phyloP scores from a whole-genome alignment of 192 early-diverging fungal genomes.

The Coemansia sp. region DNA sequence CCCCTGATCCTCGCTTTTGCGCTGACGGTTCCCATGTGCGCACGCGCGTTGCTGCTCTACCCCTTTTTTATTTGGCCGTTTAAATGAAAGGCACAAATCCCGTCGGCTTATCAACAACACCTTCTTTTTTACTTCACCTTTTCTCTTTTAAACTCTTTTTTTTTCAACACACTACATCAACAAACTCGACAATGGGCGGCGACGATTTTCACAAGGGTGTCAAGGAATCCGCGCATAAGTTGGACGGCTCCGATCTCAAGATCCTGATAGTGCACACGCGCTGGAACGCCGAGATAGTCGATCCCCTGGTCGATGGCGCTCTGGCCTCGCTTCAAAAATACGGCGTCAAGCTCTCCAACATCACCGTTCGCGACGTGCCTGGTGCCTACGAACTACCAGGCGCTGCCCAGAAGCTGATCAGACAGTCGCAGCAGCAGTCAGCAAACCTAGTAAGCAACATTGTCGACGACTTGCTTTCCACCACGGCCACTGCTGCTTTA shows the following conservation, averaged over 20 bases:
- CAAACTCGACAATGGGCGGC: slow-evolving; percentile 20
- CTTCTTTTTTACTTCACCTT: background rate
- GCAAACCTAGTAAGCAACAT: slow-evolving; percentile 54
- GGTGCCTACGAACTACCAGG: slow-evolving; percentile 96
- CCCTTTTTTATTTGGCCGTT: too few species aligned
- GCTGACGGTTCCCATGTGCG: too few species aligned
- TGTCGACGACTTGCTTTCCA: slow-evolving; percentile 53
- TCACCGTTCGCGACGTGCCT: slow-evolving; percentile 74
- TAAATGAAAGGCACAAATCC: too few species aligned
- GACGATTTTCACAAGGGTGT: slow-evolving; percentile 75
- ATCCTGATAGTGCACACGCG: slow-evolving; percentile 87
- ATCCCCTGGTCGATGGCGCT: slow-evolving; percentile 74
- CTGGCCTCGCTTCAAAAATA: slow-evolving; percentile 61
- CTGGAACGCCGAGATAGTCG: slow-evolving; percentile 89
- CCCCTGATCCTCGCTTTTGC: too few species aligned
- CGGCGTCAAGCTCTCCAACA: slow-evolving; percentile 69
- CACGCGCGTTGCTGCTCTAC: too few species aligned
- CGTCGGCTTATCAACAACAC: background rate
- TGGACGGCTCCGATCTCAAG: slow-evolving; percentile 65
- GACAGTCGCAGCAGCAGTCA: slow-evolving; percentile 58
- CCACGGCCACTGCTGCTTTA: background rate
- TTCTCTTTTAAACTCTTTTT: background rate
- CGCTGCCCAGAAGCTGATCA: slow-evolving; percentile 73
- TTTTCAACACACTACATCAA: background rate
- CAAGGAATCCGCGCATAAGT: slow-evolving; percentile 46